Evolutionary conservation across 2,329 filamentous ascomycete species (phyloP).

Genomic region (Colletotrichum theobromicola): DNA sequence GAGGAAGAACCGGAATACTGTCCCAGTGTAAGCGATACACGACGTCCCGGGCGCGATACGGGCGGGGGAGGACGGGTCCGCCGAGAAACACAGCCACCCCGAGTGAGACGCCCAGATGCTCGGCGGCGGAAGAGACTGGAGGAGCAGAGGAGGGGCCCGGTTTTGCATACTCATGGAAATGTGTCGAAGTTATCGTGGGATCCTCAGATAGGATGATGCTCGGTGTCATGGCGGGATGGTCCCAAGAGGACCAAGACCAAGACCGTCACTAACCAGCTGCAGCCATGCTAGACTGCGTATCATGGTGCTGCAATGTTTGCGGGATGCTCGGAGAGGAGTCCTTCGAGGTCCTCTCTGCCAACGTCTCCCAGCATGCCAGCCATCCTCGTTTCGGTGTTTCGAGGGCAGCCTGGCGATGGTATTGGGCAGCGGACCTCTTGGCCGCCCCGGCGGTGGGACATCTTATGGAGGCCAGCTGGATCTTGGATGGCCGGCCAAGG

Average conservation of each 20-base stretch:
- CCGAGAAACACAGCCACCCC: slow-evolving; percentile 22
- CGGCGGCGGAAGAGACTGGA: background rate
- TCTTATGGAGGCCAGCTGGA: background rate
- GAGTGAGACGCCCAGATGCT: slow-evolving; percentile 20
- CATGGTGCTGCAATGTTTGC: background rate
- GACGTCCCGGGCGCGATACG: slow-evolving; percentile 16
- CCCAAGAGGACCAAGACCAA: background rate
- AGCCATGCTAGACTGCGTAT: background rate
- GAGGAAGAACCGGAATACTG: slow-evolving; percentile 5
- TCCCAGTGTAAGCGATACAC: slow-evolving; percentile 7
- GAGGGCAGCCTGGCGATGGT: background rate
- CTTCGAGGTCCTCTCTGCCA: background rate
- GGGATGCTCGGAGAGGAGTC: background rate
- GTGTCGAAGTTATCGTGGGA: slow-evolving; percentile 5
- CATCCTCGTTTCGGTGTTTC: background rate
- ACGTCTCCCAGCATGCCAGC: background rate
- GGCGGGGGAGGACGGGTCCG: slow-evolving; percentile 14
- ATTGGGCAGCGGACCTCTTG: slow-evolving; percentile 19
- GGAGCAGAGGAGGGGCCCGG: background rate
- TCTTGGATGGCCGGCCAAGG: slow-evolving; percentile 7
- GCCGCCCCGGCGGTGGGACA: slow-evolving; percentile 9
- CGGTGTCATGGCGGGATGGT: background rate
- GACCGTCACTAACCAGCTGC: background rate
- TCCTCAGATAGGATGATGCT: background rate
- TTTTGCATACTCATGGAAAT: slow-evolving; percentile 3